Evolutionary conservation across 208 protist species (phyloP).

Genomic region (Jaenimonas drosophilae): DNA sequence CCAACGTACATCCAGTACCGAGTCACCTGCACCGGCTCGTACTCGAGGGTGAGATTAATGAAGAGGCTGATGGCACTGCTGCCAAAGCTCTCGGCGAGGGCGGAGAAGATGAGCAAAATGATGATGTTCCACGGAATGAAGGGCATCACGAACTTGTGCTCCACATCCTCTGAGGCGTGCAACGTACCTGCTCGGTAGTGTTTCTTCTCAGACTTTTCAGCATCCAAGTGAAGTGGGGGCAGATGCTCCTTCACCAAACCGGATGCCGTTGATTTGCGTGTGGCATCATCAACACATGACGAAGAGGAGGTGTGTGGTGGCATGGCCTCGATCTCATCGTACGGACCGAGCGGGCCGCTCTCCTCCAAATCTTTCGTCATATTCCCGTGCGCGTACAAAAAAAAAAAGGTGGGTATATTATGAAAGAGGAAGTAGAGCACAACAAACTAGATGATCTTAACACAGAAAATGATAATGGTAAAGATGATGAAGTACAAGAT

Average conservation of each 20-base stretch:
- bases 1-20: constrained; percentile 34
- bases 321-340: too few species aligned
- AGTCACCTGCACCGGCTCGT: constrained; percentile 19
- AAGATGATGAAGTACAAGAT: too few species aligned
- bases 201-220: too few species aligned
- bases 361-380: too few species aligned
- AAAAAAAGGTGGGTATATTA: neutral
- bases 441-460: neutral
- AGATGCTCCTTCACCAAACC: too few species aligned
- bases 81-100: constrained; percentile 21
- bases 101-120: constrained; percentile 16
- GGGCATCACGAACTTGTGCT: constrained; percentile 7
- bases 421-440: constrained; percentile 1
- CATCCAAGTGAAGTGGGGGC: too few species aligned
- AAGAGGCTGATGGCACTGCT: constrained; percentile 17
- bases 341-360: too few species aligned
- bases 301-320: too few species aligned
- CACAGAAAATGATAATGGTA: too few species aligned
- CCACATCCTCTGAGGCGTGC: neutral
- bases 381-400: neutral
- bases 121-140: constrained; percentile 17
- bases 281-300: too few species aligned
- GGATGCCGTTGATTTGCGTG: too few species aligned
- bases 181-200: too few species aligned
- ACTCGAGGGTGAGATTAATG: constrained; percentile 15